These are phyloP conservation scores for Gliomastix tumulicola DNA, from an alignment of 2,329 filamentous ascomycete species.

Conservation along the genomic window DNA sequence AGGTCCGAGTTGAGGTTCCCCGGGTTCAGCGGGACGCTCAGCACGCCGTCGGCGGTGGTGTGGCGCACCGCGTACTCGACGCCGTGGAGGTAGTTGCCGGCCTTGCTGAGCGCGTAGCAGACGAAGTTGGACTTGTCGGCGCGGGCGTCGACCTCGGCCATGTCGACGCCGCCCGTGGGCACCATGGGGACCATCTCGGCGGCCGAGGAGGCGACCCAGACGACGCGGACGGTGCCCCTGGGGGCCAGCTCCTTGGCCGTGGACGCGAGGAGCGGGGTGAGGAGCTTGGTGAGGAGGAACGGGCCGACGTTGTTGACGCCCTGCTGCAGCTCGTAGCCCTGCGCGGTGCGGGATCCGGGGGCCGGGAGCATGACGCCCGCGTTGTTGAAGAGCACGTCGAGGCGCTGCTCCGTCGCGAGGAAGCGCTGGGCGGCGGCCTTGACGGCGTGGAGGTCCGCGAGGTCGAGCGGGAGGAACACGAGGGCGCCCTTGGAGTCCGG, in stretches of 20 bases:
- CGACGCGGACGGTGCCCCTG: conserved; percentile 14
- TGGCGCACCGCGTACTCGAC: conserved; percentile 15
- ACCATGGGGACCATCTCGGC: conserved; percentile 9
- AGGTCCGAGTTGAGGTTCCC: conserved; percentile 25
- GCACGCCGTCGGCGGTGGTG: conserved; percentile 24
- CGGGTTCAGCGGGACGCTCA: conserved; percentile 20
- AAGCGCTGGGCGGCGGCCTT: conserved; percentile 16
- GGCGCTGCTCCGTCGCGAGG: conserved; percentile 11
- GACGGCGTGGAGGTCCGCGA: conserved; percentile 21
- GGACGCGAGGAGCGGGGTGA: conserved; percentile 19
- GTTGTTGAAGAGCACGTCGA: conserved; percentile 32
- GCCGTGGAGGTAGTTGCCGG: conserved; percentile 12
- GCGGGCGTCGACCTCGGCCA: conserved; percentile 12
- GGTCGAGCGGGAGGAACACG: conserved; percentile 32
- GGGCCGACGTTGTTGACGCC: conserved; percentile 29
- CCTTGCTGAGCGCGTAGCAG: conserved; percentile 18
- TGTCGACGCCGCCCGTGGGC: conserved; percentile 7
- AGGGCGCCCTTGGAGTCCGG: conserved; percentile 23
- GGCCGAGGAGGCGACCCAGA: conserved; percentile 17
- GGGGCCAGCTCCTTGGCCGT: conserved; percentile 19
- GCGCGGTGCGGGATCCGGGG: conserved; percentile 22
- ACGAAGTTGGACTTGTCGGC: conserved; percentile 6
- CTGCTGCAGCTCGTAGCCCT: conserved; percentile 31
- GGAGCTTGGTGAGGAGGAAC: conserved; percentile 28
- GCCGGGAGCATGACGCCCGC: conserved; percentile 31